Conservation (phyloP, 495 filamentous ascomycete species). For the Hypoxylon perforatum region DNA sequence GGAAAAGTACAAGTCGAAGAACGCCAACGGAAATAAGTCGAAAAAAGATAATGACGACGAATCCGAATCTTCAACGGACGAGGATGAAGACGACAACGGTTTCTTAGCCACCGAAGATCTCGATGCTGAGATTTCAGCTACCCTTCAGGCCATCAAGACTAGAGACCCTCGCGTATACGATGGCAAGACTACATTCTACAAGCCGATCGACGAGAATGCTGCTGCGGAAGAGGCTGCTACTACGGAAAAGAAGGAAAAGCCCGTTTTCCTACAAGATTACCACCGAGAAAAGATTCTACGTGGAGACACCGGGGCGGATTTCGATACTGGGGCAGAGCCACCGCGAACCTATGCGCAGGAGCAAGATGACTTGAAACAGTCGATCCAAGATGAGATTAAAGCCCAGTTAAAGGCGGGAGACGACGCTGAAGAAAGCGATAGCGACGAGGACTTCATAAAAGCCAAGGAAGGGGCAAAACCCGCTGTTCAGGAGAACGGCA, state of each 20-base stretch:
- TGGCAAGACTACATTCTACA: conserved; percentile 78
- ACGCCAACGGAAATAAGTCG: conserved; percentile 33
- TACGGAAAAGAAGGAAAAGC: conserved; percentile 75
- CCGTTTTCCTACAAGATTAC: conserved; percentile 89
- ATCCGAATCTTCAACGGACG: conserved; percentile 71
- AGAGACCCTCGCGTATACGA: conserved; percentile 95
- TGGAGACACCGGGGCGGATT: conserved; percentile 66
- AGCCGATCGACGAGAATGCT: conserved; percentile 66
- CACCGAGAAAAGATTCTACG: conserved; percentile 85
- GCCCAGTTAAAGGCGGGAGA: conserved; percentile 61
- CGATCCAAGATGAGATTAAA: conserved; percentile 83
- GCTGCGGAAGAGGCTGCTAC: conserved; percentile 34
- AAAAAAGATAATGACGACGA: conserved; percentile 62
- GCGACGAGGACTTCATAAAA: conserved; percentile 78
- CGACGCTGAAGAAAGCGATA: conserved; percentile 69
- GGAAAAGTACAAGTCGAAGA: conserved; percentile 80
- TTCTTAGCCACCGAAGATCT: conserved; percentile 82
- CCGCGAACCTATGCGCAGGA: conserved; percentile 84
- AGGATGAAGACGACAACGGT: conserved; percentile 90
- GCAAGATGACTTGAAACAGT: conserved; percentile 81
- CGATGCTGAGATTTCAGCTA: conserved; percentile 86
- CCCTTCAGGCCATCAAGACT: conserved; percentile 82
- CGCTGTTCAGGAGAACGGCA: conserved; percentile 40
- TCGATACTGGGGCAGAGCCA: conserved; percentile 63
- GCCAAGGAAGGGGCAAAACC: conserved; percentile 49